Evolutionary conservation across 306 rosid species (phyloP).

Genomic region (Datisca glomerata): DNA sequence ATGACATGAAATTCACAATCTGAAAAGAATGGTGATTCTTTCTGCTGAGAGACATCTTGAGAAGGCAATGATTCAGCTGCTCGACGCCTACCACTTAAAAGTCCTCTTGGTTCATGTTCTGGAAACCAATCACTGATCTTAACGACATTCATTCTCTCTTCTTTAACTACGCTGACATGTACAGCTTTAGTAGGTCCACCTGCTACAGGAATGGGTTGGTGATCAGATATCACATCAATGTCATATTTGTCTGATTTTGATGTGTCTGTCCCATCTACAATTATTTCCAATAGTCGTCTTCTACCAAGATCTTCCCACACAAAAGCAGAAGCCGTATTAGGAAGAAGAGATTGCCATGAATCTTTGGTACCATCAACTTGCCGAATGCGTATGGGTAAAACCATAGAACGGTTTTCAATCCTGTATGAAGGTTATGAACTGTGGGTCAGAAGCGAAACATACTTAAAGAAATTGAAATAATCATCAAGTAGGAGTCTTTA

Average conservation of each 20-base stretch:
- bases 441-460: too few species aligned
- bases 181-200: constrained; percentile 65
- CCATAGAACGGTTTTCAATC: constrained; percentile 87
- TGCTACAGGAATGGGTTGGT: constrained; percentile 38
- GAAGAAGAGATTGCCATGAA: constrained; percentile 81
- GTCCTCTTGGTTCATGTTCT: constrained; percentile 47
- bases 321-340: constrained; percentile 73
- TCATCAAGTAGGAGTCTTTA: too few species aligned
- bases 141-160: constrained; percentile 66
- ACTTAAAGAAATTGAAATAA: too few species aligned
- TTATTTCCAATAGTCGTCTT: constrained; percentile 63
- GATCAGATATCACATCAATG: constrained; percentile 79
- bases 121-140: constrained; percentile 94
- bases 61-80: constrained; percentile 31
- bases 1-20: constrained; percentile 71
- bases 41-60: constrained; percentile 30
- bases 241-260: constrained; percentile 57
- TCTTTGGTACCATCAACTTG: constrained; percentile 71
- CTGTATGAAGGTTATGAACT: too few species aligned
- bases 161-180: constrained; percentile 64
- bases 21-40: constrained; percentile 31
- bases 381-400: constrained; percentile 73
- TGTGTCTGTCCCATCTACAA: constrained; percentile 68
- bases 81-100: constrained; percentile 25
- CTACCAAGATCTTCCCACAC: constrained; percentile 98